These are phyloP conservation scores for Paraphaeosphaeria sporulosa DNA, from an alignment of 2,329 filamentous ascomycete genomes.

Conservation along the genomic window DNA sequence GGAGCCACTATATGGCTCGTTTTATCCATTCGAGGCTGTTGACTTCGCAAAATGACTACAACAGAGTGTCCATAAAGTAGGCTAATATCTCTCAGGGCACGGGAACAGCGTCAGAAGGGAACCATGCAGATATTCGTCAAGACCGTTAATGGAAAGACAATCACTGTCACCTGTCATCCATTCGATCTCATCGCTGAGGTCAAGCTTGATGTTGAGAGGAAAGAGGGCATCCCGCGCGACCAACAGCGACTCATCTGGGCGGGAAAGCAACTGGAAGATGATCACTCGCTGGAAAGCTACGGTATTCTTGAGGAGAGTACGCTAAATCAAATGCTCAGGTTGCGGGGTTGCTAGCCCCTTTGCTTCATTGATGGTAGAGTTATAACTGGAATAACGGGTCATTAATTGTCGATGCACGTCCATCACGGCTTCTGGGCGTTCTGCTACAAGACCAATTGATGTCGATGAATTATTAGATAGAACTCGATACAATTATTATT, in stretches of 20 bases:
- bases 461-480: too few species aligned
- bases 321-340: neutral
- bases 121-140: neutral
- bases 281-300: neutral
- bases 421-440: too few species aligned
- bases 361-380: neutral
- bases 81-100: neutral
- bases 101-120: neutral
- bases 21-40: neutral
- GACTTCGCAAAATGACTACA: too few species aligned
- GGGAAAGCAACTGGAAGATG: neutral
- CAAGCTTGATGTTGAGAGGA: neutral
- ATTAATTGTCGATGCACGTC: neutral
- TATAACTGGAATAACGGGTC: neutral
- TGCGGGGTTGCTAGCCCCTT: neutral
- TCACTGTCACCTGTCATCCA: neutral
- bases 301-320: neutral
- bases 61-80: neutral
- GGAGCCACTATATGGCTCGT: neutral
- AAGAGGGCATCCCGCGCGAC: neutral
- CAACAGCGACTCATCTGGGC: neutral
- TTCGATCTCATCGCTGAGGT: neutral
- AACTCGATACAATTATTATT: too few species aligned
- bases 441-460: too few species aligned
- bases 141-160: neutral